phyloP scores from a whole-genome alignment of 306 rosid genomes.

The Parietaria judaica region DNA sequence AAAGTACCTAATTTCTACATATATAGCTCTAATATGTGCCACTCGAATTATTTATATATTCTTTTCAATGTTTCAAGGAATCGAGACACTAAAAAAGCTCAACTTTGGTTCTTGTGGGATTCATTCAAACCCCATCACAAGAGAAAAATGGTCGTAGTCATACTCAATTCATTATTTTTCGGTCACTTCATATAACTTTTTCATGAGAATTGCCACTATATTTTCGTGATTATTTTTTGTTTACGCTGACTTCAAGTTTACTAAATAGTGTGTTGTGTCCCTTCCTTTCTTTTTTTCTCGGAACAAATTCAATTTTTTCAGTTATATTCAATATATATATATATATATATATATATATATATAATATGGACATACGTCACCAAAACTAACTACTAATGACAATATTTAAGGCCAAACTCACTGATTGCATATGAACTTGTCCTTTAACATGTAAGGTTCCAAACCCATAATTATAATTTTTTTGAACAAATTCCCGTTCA shows the following conservation, averaged over 20 bases:
- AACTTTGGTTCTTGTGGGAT: conserved; percentile 30
- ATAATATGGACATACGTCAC: no score
- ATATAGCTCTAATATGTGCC: conserved; percentile 7
- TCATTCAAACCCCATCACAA: conserved; percentile 2
- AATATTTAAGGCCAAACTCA: no score
- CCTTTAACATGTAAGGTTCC: no score
- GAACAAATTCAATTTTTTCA: no score
- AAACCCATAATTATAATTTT: no score
- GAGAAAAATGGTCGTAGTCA: conserved; percentile 20
- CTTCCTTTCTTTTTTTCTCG: not conserved
- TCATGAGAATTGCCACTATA: not conserved
- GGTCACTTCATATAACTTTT: not conserved
- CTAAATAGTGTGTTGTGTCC: not conserved
- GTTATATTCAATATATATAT: no score
- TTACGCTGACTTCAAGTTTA: conserved; percentile 4
- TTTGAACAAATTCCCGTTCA: no score
- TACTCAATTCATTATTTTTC: conserved; percentile 11
- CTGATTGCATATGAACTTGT: no score
- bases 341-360: no score
- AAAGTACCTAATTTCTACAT: conserved; percentile 14
- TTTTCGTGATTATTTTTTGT: not conserved
- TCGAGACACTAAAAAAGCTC: conserved; percentile 25
- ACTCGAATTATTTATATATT: not conserved
- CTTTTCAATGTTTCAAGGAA: conserved; percentile 20
- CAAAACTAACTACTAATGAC: no score